Evolutionary conservation across 2,329 filamentous ascomycete species (phyloP).

Genomic region (Pseudocercospora macadamiae): DNA sequence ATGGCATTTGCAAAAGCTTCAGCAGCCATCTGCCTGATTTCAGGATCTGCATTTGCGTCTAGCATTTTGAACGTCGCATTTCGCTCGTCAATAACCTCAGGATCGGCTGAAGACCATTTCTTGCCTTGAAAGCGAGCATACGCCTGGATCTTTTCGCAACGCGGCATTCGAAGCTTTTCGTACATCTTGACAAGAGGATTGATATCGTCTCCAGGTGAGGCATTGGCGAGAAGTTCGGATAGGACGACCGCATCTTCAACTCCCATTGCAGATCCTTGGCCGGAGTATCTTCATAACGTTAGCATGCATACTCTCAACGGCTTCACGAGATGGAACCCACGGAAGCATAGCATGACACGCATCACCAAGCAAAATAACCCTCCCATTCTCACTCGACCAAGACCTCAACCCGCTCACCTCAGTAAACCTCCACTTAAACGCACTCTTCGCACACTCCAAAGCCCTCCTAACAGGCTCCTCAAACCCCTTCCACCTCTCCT

Average conservation of each 20-base stretch:
- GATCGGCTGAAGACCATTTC: constrained; percentile 8
- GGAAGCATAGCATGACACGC: too few relatives aligned
- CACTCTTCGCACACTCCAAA: neutral
- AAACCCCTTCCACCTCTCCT: neutral
- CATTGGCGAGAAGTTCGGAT: constrained; percentile 5
- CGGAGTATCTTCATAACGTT: constrained; percentile 4
- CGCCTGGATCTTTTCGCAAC: constrained; percentile 5
- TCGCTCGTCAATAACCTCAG: neutral
- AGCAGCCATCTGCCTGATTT: constrained; percentile 6
- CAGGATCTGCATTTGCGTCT: neutral
- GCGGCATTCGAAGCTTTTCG: constrained; percentile 14
- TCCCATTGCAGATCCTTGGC: constrained; percentile 11
- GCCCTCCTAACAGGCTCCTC: constrained; percentile 6
- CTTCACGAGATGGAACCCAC: too few relatives aligned
- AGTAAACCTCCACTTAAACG: constrained; percentile 14
- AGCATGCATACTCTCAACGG: too few relatives aligned
- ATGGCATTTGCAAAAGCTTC: neutral
- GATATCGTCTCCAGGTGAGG: neutral
- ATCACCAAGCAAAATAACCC: constrained; percentile 15
- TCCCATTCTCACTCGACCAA: constrained; percentile 12
- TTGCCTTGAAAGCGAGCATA: constrained; percentile 7
- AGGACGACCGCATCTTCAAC: constrained; percentile 19
- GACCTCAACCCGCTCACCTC: neutral
- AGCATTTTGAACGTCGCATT: too few relatives aligned
- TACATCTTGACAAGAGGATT: constrained; percentile 1